Percentiles rank a stretch among this genome's conserved stretches.
phyloP scores from a whole-genome alignment of 1,284 basidiomycete genomes.

The Papiliotrema flavescens region DNA sequence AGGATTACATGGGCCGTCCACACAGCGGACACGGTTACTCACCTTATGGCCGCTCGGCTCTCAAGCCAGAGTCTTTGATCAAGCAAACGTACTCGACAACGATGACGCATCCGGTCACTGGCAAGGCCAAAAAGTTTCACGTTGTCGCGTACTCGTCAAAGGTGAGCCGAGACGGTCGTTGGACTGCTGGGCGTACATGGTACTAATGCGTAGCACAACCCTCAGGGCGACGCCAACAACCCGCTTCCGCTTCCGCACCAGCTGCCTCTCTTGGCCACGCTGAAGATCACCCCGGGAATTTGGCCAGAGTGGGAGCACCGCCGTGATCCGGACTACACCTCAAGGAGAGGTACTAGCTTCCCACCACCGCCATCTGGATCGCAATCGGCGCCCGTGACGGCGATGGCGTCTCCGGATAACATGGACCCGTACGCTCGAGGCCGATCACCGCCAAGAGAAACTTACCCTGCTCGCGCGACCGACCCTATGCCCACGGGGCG shows the following conservation, averaged over 20 bases:
- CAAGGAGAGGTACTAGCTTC: conserved; percentile 8
- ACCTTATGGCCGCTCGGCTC: conserved; percentile 18
- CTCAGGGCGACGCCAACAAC: conserved; percentile 40
- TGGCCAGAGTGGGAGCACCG: conserved; percentile 47
- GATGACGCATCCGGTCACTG: conserved; percentile 41
- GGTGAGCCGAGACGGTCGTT: conserved; percentile 15
- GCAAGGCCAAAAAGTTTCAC: conserved; percentile 45
- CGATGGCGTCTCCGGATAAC: conserved; percentile 14
- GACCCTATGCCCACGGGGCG: neutral
- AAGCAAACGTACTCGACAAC: conserved; percentile 48
- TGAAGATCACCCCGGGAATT: conserved; percentile 39
- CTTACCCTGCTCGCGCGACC: neutral
- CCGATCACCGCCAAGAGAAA: neutral
- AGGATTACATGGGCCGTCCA: conserved; percentile 3
- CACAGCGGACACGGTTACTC: conserved; percentile 2
- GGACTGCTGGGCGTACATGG: neutral
- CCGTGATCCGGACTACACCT: conserved; percentile 27
- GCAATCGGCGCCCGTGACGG: conserved; percentile 13
- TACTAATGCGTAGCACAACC: conserved; percentile 29
- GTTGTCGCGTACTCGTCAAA: conserved; percentile 47
- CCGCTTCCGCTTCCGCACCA: conserved; percentile 42
- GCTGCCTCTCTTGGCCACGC: conserved; percentile 35
- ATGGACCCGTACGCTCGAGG: conserved; percentile 5
- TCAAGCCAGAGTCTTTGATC: conserved; percentile 36
- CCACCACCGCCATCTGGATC: conserved; percentile 8